A percentile compares a stretch with the other conserved stretches of the same genome.
Conservation (phyloP, 148 eudicot genomes). For the Amaranthus cruentus region DNA sequence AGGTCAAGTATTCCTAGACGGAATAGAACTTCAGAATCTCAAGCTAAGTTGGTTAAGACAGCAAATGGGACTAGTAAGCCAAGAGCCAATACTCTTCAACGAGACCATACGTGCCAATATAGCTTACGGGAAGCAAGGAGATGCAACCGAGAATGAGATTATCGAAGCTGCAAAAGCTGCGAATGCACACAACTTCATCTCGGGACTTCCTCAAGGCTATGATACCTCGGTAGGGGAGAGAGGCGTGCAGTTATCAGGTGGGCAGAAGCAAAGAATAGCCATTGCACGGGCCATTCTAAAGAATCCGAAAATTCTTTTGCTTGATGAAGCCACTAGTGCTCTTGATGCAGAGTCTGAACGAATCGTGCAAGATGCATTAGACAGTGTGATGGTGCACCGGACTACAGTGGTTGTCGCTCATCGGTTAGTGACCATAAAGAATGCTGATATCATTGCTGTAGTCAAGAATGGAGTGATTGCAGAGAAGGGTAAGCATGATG, state of each 20-base stretch:
- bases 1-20: slow-evolving; percentile 53
- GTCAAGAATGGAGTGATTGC: slow-evolving; percentile 66
- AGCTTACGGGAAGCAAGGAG: slow-evolving; percentile 59
- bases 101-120: slow-evolving; percentile 74
- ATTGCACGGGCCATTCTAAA: slow-evolving; percentile 71
- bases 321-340: slow-evolving; percentile 88
- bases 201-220: slow-evolving; percentile 60
- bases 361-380: slow-evolving; percentile 79
- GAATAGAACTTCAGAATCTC: slow-evolving; percentile 43
- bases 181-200: slow-evolving; percentile 76
- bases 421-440: slow-evolving; percentile 52
- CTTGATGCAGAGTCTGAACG: slow-evolving; percentile 73
- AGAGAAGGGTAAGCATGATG: slow-evolving; percentile 73
- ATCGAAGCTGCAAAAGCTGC: slow-evolving; percentile 58
- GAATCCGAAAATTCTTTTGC: slow-evolving; percentile 61
- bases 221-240: slow-evolving; percentile 73
- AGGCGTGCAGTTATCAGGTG: slow-evolving; percentile 79
- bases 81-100: slow-evolving; percentile 82
- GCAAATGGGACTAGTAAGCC: slow-evolving; percentile 85
- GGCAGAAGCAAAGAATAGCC: slow-evolving; percentile 81
- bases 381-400: slow-evolving; percentile 57
- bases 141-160: slow-evolving; percentile 53
- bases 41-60: slow-evolving; percentile 76
- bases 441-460: slow-evolving; percentile 63
- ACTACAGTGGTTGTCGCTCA: slow-evolving; percentile 86